These are phyloP conservation scores for Nyctanthes arbortristis DNA, from an alignment of 257 asterid genomes.

Conservation along the genomic window DNA sequence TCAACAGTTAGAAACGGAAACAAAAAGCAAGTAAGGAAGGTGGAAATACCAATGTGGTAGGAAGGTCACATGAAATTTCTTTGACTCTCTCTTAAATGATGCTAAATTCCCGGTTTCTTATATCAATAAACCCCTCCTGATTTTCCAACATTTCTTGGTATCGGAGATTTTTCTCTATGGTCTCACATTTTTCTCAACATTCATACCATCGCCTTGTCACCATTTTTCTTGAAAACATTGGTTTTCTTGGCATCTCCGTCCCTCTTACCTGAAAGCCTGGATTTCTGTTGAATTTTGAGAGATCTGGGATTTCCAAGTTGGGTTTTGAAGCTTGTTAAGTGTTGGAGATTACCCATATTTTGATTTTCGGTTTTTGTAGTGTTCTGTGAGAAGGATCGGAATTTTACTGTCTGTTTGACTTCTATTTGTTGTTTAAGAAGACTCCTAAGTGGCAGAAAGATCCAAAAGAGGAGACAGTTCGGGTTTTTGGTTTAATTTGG, in stretches of 20 bases:
- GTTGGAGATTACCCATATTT: constrained; percentile 10
- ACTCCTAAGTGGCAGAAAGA: not conserved
- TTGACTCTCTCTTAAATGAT: constrained; percentile 19
- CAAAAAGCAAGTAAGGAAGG: too few relatives aligned
- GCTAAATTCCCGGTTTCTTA: too few relatives aligned
- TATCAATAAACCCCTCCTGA: constrained; percentile 27
- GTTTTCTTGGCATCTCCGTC: constrained; percentile 9
- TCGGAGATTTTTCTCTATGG: not conserved
- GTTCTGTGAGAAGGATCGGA: constrained; percentile 13
- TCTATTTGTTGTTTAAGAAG: not conserved
- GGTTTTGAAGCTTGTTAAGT: constrained; percentile 22
- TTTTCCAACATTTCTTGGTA: not conserved
- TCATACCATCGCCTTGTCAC: not conserved
- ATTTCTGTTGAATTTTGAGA: constrained; percentile 11
- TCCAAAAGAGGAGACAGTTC: not conserved
- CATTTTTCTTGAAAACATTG: not conserved
- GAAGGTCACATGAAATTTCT: constrained; percentile 23
- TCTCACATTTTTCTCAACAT: not conserved
- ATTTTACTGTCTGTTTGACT: constrained; percentile 4
- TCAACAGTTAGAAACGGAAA: not conserved
- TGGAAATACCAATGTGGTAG: not conserved
- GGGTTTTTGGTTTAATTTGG: constrained; percentile 21
- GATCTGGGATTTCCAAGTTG: constrained; percentile 24
- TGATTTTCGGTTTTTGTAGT: not conserved
- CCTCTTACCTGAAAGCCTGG: not conserved